Base-by-base conservation (phyloP, 352 stramenopile species). In the Globisporangium okanoganense region DNA sequence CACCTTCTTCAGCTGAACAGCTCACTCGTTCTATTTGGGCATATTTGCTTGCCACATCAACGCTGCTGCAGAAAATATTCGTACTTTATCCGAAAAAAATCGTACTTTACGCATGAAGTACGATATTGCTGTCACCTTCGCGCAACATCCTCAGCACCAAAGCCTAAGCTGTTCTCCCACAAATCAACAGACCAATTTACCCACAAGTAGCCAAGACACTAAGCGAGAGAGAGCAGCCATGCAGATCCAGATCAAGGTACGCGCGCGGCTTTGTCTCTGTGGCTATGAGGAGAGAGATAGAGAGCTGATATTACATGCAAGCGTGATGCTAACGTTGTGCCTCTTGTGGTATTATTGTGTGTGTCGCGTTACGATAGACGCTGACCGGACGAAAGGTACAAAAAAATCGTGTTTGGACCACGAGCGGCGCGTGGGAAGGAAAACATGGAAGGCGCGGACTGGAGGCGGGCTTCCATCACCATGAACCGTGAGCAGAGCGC, bases 181-280 rank as follows among this genome's bases (percentile, higher is more conserved):
- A 40, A 40, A 40, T 36, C 31, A 36, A 49, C 51, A 35, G 10
- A 25, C 24, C 60, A 66, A 53, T 54, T 57, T 57, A 60, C n/a
- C 38, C 60, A 56, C 56, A 47, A 62, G 14, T 20, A 43, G 53
- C 35, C n/a, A n/a, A 33, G 29, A 33, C 29, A 33, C 29, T 6
- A 45, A 57, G 64, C 52, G 35, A 58, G 54, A 31, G 12, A 47
- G 27, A 27, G 20, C 29, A 63, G 60, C 16, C 22, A 92, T 92
- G 82, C 82, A 92, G 79, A 92, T 92, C 69, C 80, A 90, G 70
- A 92, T 92, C 71, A 92, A 92, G 82, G 82, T 90, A 62, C 56
- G 25, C n/a, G 4, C 35, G 18, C 8, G 44, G 7, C 16, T 27
- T 18, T 25, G 20, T 43, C 14, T 18, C 18, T 40, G 27, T 35